Base-by-base conservation (phyloP, 495 filamentous ascomycete genomes). In the Sporormia fimetaria region DNA sequence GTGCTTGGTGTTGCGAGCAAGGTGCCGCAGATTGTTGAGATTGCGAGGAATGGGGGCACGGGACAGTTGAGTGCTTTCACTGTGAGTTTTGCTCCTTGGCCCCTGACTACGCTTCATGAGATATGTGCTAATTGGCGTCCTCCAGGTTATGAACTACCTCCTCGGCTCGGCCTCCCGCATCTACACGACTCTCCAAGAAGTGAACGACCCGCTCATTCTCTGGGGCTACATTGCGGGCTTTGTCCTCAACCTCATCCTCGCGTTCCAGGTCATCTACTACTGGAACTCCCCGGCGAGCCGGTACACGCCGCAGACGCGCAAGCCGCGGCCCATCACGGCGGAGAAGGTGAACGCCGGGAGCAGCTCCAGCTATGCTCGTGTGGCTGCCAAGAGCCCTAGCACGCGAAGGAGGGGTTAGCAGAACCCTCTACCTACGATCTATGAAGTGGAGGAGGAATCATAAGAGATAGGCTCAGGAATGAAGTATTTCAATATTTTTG, bases 71-170 rank as follows among this genome's bases (percentile, higher is more conserved):
- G 84, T 59, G 92, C 92, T 40, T 95, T 94, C 62, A 83, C 87
- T 38, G 90, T 95, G 69, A 67, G 82, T 73, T 30, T 31, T 27
- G 36, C 33, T 17, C 14, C 0, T 10, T 10, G 12, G 15, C 33
- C 3, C 15, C 17, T 16, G 22, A 15, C 22, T 44, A 2, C 24
- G 3, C 28, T 18, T 21, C 10, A 3, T 21, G 12, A n/a, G 6
- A 26, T 34, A 14, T 0, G 12, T 8, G 18, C 33, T 44, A 22
- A 32, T 29, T 46, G 12, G 20, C 37, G 0, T 17, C 24, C 15
- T 45, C 31, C 53, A 96, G 88, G 87, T 98, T 36, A 94, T 96
- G 70, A 95, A 93, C 69, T 98, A 94, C 63, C 85, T 98, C 52
- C 67, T 74, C 54, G 90, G 90, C 9, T 90, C 83, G 42, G 75